Evolutionary conservation across 2,329 filamentous ascomycete species (phyloP).

Genomic region (Penicillium rolfsii): DNA sequence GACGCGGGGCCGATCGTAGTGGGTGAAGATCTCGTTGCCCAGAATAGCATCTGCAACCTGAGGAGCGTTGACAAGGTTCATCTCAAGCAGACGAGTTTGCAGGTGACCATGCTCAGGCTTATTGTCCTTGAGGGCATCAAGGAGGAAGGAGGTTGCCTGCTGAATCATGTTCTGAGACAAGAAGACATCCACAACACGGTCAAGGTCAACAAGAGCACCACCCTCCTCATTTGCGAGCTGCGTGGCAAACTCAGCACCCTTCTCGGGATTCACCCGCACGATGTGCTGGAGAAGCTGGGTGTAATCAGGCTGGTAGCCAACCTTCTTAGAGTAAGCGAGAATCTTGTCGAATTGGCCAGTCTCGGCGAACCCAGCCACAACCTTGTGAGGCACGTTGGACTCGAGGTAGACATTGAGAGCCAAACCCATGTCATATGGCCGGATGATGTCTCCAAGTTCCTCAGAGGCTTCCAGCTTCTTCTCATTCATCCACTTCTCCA

Average conservation of each 20-base stretch:
- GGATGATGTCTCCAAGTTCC: conserved; percentile 91
- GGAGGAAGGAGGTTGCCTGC: conserved; percentile 94
- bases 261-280: conserved; percentile 86
- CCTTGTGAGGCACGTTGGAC: conserved; percentile 88
- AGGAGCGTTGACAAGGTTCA: conserved; percentile 95
- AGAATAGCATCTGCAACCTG: conserved; percentile 98
- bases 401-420: conserved; percentile 88
- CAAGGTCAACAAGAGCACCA: conserved; percentile 85
- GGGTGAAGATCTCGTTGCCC: conserved; percentile 96
- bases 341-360: conserved; percentile 97
- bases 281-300: conserved; percentile 90
- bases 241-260: conserved; percentile 93
- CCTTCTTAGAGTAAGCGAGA: conserved; percentile 81
- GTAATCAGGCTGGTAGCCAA: conserved; percentile 93
- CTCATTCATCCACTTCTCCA: conserved; percentile 98
- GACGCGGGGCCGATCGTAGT: conserved; percentile 91
- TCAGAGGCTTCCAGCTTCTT: conserved; percentile 96
- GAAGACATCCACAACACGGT: conserved; percentile 96
- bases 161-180: conserved; percentile 97
- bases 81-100: conserved; percentile 93
- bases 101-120: conserved; percentile 89
- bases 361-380: conserved; percentile 92
- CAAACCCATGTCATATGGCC: conserved; percentile 83
- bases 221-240: conserved; percentile 86
- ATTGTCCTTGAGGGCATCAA: conserved; percentile 94